phyloP scores from a whole-genome alignment of 768 basidiomycete genomes.

The Suillus alpinus region DNA sequence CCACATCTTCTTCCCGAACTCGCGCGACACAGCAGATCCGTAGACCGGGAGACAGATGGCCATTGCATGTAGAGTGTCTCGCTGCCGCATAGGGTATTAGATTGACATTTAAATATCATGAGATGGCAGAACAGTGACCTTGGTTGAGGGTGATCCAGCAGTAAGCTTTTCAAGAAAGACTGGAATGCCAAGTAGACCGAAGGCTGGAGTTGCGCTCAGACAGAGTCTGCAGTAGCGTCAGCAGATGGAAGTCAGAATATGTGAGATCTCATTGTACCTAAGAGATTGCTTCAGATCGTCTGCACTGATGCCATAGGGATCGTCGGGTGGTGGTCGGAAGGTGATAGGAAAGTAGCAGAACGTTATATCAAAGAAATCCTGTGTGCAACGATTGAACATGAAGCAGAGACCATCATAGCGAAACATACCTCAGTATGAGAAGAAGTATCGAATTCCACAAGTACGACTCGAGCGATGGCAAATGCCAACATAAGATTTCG shows the following conservation, averaged over 20 bases:
- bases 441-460: conserved; percentile 84
- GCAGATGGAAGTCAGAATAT: not conserved
- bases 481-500: conserved; percentile 90
- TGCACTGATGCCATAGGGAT: conserved; percentile 88
- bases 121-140: conserved; percentile 45
- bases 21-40: conserved; percentile 58
- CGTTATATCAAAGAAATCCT: conserved; percentile 91
- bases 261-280: conserved; percentile 39
- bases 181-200: conserved; percentile 82
- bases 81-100: conserved; percentile 41
- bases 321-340: conserved; percentile 89
- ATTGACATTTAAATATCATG: not conserved
- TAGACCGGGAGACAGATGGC: conserved; percentile 79
- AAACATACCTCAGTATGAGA: conserved; percentile 69
- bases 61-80: conserved; percentile 82
- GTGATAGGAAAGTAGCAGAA: conserved; percentile 99
- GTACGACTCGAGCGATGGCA: conserved; percentile 78
- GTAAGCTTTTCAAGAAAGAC: conserved; percentile 90
- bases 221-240: conserved; percentile 46
- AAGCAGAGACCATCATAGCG: not conserved
- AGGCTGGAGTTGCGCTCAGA: conserved; percentile 73
- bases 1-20: conserved; percentile 79
- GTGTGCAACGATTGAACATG: not conserved
- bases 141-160: conserved; percentile 75
- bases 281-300: conserved; percentile 80